phyloP scores from a whole-genome alignment of 305 asterid species.

The Solanum hybrid region DNA sequence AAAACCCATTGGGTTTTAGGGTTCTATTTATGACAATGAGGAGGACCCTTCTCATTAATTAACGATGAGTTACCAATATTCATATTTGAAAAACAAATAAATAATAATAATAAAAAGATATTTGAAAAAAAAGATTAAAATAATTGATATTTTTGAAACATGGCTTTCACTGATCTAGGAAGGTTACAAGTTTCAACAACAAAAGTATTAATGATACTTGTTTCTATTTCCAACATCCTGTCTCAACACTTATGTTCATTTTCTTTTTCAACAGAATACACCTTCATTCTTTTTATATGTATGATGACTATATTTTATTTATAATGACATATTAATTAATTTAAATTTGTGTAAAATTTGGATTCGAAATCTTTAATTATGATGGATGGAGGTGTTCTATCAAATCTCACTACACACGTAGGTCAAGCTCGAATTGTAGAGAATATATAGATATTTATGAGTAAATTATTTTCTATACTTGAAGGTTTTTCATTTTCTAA shows the following conservation, averaged over 20 bases:
- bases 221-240: slow-evolving; percentile 29
- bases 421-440: neutral
- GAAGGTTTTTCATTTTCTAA: neutral
- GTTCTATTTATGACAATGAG: slow-evolving; percentile 20
- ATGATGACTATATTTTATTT: neutral
- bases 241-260: slow-evolving; percentile 7
- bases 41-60: slow-evolving; percentile 28
- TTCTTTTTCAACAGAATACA: neutral
- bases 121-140: neutral
- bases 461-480: neutral
- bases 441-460: neutral
- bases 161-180: slow-evolving; percentile 23
- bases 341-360: too few species aligned
- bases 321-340: neutral
- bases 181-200: slow-evolving; percentile 36
- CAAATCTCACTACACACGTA: too few species aligned
- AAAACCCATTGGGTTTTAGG: slow-evolving; percentile 18
- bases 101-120: neutral
- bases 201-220: slow-evolving; percentile 10
- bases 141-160: neutral
- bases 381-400: too few species aligned
- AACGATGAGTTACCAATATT: neutral
- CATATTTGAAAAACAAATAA: neutral
- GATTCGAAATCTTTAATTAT: too few species aligned
- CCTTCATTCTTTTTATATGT: neutral